Base-by-base conservation (phyloP, 2,329 filamentous ascomycete species). In the Lasiodiplodia gonubiensis region DNA sequence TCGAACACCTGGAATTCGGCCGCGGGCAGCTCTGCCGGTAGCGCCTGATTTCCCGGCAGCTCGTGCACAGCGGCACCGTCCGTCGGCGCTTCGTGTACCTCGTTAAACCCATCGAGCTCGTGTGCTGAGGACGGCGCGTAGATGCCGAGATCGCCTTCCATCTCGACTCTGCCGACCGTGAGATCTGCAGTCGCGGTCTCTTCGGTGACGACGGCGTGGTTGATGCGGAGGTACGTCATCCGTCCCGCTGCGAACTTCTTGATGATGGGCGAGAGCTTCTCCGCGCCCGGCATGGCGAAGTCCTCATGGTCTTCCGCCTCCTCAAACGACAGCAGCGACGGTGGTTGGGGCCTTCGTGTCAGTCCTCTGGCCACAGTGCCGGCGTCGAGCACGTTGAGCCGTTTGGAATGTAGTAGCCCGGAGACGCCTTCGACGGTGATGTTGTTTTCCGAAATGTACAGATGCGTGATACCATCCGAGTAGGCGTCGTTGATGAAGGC, bases 351-450 rank as follows among this genome's bases (percentile, higher is more conserved):
- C 61, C 71, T 42, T 72, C 46, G 4, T 70, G 64, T 16, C 70
- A 70, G 64, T 10, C 27, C 72, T 73, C 18, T 75, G 76, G 71
- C 80, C 25, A 87, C 77, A 2, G 80, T 83, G 0, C 86, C 86
- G 37, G 81, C 79, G 75, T 89, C 87, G 2, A 89, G 77, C 2
- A 86, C 83, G 70, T 86, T 81, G 10, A 89, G 76, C 37, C 82
- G 79, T 64, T 77, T 79, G 8, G 85, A 85, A 59, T 82, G 77
- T 12, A 88, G 71, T 5, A 89, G 77, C 18, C 82, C 83, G 3
- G 83, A 84, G 6, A 86, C 76, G 0, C 86, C 86, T 72, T 88
- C 85, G 0, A 86, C 81, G 1, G 85, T 87, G 5, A 89, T 73
- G 3, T 77, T 71, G 67, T 89, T 89, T 8, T 82, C 81, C 3